Evolutionary conservation across 768 basidiomycete species (phyloP).

Genomic region (Cystobasidiopsis lactophilus): DNA sequence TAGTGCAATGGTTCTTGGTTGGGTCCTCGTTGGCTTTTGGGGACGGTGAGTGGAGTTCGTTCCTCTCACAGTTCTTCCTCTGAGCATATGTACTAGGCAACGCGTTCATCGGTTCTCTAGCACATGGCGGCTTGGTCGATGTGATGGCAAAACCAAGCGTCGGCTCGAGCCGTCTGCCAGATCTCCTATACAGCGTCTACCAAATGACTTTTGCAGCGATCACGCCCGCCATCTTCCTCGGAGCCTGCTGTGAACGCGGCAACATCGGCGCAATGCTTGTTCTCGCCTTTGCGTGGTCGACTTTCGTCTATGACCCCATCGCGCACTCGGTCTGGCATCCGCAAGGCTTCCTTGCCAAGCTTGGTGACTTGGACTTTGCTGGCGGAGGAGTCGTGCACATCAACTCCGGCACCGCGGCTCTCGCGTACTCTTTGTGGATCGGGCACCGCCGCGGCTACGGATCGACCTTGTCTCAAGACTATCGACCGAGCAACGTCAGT

Average conservation of each 20-base stretch:
- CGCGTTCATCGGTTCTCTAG: slow-evolving; percentile 61
- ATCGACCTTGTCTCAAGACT: slow-evolving; percentile 21
- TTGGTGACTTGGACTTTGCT: slow-evolving; percentile 65
- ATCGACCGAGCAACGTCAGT: slow-evolving; percentile 32
- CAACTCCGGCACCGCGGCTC: slow-evolving; percentile 57
- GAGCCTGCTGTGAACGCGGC: slow-evolving; percentile 75
- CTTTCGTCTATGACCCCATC: slow-evolving; percentile 71
- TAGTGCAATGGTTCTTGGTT: background rate
- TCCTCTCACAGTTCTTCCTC: slow-evolving; percentile 29
- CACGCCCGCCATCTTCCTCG: slow-evolving; percentile 30
- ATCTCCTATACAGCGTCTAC: slow-evolving; percentile 34
- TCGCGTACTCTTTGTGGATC: slow-evolving; percentile 69
- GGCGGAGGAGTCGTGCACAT: slow-evolving; percentile 72
- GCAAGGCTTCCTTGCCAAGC: too few relatives aligned
- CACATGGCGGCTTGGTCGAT: slow-evolving; percentile 36
- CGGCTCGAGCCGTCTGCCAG: background rate
- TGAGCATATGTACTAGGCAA: slow-evolving; percentile 34
- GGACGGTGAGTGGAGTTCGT: slow-evolving; percentile 24
- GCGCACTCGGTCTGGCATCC: slow-evolving; percentile 21
- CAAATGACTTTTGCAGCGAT: slow-evolving; percentile 61
- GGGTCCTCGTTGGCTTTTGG: background rate
- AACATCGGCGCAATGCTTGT: slow-evolving; percentile 66
- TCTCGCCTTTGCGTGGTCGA: slow-evolving; percentile 79
- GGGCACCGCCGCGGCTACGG: slow-evolving; percentile 36
- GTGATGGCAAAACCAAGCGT: too few relatives aligned